Base-by-base conservation (phyloP, 1,139 yeast genomes). In the Nakaseomyces bracarensis region DNA sequence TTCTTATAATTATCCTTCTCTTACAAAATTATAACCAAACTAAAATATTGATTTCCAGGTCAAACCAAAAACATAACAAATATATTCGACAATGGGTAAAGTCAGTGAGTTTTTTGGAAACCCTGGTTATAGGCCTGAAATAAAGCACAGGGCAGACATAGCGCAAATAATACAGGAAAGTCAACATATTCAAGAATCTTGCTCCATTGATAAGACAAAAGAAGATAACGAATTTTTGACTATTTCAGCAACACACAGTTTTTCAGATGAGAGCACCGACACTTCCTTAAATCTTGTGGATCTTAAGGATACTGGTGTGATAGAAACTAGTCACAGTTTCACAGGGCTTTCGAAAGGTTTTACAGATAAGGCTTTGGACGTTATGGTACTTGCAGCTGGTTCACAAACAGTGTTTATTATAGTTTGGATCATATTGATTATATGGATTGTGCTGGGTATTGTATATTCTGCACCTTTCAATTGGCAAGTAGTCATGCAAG, bases 401-500 rank as follows among this genome's bases (percentile, higher is more conserved):
- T 48, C 64, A 1, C 52, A 54, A 35, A 34, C 46, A 23, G 51
- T 59, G 23, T 61, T 65, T 41, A 37, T 46, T 20, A 11, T 54
- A 1, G 51, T 58, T 50, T 54, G 63, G 57, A 26, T 45, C 3
- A 47, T 60, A 21, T 35, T 66, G 13, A 46, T 60, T n/a, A 51
- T 52, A 13, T 66, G 70, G 70, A 51, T 54, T 6, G 47, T 63
- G 9, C 30, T 60, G 20, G 70, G 70, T 35, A 50, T 52, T 13
- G 49, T 60, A 7, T 57, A 53, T 16, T 48, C 51, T 14, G 67
- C 58, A 1, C 58, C 66, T 2, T 53, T 53, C 39, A 55, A 54
- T 37, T 66, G 70, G 70, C 70, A 67, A 49, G 64, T 66, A 34
- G 63, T 63, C 3, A 66, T 66, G 66, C 67, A 65, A 44, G 70